Evolutionary conservation across 2,329 filamentous ascomycete species (phyloP).

Genomic region (Fusarium lyarnte): DNA sequence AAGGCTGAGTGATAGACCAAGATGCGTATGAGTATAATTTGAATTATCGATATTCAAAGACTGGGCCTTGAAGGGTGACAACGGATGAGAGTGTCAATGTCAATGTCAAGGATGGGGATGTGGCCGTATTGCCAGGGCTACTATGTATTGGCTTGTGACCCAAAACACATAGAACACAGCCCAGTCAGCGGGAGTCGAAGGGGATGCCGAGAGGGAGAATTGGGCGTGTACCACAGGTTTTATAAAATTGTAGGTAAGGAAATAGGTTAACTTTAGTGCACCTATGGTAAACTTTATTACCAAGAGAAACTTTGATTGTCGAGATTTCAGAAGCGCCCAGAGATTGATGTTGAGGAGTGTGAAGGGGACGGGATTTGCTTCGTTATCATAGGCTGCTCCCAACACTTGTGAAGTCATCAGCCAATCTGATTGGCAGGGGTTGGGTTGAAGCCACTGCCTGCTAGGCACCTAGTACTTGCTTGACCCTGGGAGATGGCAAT

Average conservation of each 20-base stretch:
- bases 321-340: conserved; percentile 22
- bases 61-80: conserved; percentile 23
- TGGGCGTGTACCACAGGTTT: neutral
- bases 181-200: conserved; percentile 8
- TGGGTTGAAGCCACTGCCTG: conserved; percentile 1
- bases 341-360: conserved; percentile 18
- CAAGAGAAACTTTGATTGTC: conserved; percentile 25
- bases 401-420: conserved; percentile 30
- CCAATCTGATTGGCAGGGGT: conserved; percentile 27
- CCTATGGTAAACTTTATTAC: neutral
- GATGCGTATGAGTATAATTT: conserved; percentile 11
- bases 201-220: neutral
- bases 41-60: conserved; percentile 31
- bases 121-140: conserved; percentile 20
- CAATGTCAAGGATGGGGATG: conserved; percentile 15
- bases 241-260: neutral
- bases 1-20: neutral
- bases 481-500: neutral
- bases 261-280: neutral
- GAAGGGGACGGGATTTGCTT: conserved; percentile 12
- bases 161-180: conserved; percentile 33
- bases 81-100: conserved; percentile 25
- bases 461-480: neutral
- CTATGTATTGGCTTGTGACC: conserved; percentile 36
- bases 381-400: conserved; percentile 34